Conservation (phyloP, 2,329 filamentous ascomycete genomes). For the Ceratocystis albifundus region DNA sequence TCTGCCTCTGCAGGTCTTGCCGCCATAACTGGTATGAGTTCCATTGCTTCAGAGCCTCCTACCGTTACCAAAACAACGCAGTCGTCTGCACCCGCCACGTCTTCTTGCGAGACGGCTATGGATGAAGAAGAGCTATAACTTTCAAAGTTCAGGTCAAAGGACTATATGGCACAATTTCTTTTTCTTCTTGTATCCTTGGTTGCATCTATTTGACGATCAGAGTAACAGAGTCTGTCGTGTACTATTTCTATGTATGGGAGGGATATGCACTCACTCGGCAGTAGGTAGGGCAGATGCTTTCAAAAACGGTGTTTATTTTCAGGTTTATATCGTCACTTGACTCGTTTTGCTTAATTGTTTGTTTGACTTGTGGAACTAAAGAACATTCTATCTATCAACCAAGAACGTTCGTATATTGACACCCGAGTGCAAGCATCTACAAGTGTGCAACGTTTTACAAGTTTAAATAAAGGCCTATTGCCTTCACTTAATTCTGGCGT, state of each 20-base stretch:
- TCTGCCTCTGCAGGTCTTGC: constrained; percentile 21
- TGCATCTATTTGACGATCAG: constrained; percentile 6
- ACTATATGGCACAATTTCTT: neutral
- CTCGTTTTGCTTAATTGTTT: constrained; percentile 16
- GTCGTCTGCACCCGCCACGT: constrained; percentile 12
- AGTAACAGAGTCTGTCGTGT: neutral
- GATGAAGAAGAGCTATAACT: constrained; percentile 23
- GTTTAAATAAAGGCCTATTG: too few relatives aligned
- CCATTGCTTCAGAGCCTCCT: constrained; percentile 15
- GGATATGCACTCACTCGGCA: constrained; percentile 9
- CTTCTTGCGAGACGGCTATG: constrained; percentile 19
- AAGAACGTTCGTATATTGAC: too few relatives aligned
- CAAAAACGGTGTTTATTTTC: constrained; percentile 21
- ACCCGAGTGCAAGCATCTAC: too few relatives aligned
- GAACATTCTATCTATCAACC: too few relatives aligned
- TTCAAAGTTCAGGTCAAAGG: constrained; percentile 13
- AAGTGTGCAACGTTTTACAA: too few relatives aligned
- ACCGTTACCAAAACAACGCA: constrained; percentile 18
- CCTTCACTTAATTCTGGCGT: too few relatives aligned
- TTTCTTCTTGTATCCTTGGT: constrained; percentile 18
- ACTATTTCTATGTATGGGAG: constrained; percentile 11
- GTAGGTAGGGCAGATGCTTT: constrained; percentile 1
- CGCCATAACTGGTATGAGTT: constrained; percentile 21
- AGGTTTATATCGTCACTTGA: constrained; percentile 6
- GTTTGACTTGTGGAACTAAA: neutral